Base-by-base conservation (phyloP, 768 basidiomycete species). In the Tulasnella sp. region DNA sequence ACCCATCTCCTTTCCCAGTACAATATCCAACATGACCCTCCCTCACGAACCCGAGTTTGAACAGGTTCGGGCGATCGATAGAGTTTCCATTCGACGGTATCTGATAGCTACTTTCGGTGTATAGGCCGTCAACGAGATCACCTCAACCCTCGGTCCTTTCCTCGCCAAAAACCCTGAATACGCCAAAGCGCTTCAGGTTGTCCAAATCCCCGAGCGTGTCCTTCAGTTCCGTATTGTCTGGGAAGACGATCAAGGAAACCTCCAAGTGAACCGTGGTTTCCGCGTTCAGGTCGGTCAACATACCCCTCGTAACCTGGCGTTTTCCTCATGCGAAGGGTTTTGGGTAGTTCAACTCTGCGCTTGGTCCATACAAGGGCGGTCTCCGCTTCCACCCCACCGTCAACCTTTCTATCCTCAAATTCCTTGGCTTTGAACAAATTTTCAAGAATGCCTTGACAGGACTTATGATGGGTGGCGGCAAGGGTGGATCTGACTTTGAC, bases 391-490 rank as follows among this genome's bases (percentile, higher is more conserved):
- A 85, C 73, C 82, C 83, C 60, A 78, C 80, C 51, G 84, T 86
- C 71, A 85, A 84, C 73, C 76, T 86, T 36, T 83, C 81, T 63
- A 84, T 86, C 72, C 77, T 86, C 69, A 86, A 86, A 68, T 86
- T 86, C 80, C 77, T 86, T 62, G 84, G 83, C 42, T 83, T 84
- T 70, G 84, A 86, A 70, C 84, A 86, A 69, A 80, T 77, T 60
- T 84, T 84, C 77, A 84, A 84, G 71, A 84, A 86, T 70, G 84
- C 84, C 35, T 74, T 86, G 25, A 85, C 84, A 12, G 83, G 83
- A 31, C 72, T 84, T 54, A 77, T 72, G 70, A 85, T 85, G 82
- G 84, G 84, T 63, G 83, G 83, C 62, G 83, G 81, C 59, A 86
- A 86, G 73, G 84, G 84, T 70, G 84, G 84, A 36, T 77, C 75